Conservation (phyloP, 2,329 filamentous ascomycete species). For the Diaporthe batatas region DNA sequence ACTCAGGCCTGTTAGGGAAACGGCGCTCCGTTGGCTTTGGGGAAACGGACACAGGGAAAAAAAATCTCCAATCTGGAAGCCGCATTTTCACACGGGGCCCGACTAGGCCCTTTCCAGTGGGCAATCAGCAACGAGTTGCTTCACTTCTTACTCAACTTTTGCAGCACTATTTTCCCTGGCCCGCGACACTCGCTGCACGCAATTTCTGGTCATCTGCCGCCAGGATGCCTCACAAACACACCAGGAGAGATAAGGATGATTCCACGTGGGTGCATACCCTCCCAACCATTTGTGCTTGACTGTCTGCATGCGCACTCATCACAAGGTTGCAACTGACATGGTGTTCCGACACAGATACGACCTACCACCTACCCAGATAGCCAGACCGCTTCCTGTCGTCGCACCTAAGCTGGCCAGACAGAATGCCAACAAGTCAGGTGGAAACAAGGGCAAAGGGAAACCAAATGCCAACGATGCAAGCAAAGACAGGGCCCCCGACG, state of each 20-base stretch:
- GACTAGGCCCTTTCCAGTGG: constrained; percentile 18
- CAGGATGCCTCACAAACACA: constrained; percentile 90
- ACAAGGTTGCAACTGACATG: constrained; percentile 20
- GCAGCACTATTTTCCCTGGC: constrained; percentile 4
- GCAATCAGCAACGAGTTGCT: constrained; percentile 9
- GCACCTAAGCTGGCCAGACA: constrained; percentile 45
- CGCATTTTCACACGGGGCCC: constrained; percentile 33
- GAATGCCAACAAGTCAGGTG: constrained; percentile 10
- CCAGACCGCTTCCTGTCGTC: constrained; percentile 64
- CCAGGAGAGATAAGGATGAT: constrained; percentile 70
- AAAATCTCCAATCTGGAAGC: constrained; percentile 36
- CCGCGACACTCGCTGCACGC: not conserved
- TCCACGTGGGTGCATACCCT: constrained; percentile 58
- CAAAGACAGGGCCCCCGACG: constrained; percentile 46
- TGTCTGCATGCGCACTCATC: not conserved
- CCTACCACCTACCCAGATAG: constrained; percentile 62
- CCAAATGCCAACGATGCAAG: constrained; percentile 47
- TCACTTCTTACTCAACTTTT: not conserved
- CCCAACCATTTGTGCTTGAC: constrained; percentile 31
- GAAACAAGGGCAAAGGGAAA: constrained; percentile 52
- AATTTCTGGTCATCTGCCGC: constrained; percentile 11
- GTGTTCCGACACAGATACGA: constrained; percentile 56
- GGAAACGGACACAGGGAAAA: constrained; percentile 18
- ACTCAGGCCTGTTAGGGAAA: constrained; percentile 28
- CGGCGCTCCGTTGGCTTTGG: constrained; percentile 19